Evolutionary conservation across 352 stramenopile genomes (phyloP), one percentile per base, ranked within the genome.

Genomic region (Pythium monospermum): DNA sequence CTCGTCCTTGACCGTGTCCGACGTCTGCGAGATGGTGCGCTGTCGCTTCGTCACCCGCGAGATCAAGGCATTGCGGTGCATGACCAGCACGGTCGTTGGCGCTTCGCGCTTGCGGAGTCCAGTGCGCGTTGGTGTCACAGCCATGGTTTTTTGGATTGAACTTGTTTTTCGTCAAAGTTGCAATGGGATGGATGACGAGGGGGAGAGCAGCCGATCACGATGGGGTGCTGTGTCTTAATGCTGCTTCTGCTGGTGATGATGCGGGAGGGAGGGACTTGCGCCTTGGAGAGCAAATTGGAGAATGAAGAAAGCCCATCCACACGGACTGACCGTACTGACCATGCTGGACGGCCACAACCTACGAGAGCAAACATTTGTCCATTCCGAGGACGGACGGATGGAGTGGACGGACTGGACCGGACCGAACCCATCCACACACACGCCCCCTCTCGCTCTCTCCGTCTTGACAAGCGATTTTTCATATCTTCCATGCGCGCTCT

Each of bases 61-160:
- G 55, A 63, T 63, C 37, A 63, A 46, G 18, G 55, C 55, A 28
- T 56, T 46, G 48, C 55, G 55, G 6, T 57, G 55, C 47, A 30
- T 25, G 5, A 50, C 26, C 23, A 63, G 36, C 35, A 31, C 28
- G n/a, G 37, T 27, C 35, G 54, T 45, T 27, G 55, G 48, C 11
- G 49, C 25, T 33, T 63, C 47, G n/a, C 55, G 55, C 55, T 63
- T 63, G 28, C 55, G 55, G 27, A 63, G 48, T n/a, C 33, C 39
- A 46, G 55, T 63, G 35, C 37, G 49, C 18, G 41, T 57, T 22
- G 31, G 25, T 12, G 25, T 30, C 31, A 39, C 18, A 19, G 5
- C n/a, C 19, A 39, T 32, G 1, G 23, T 37, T 15, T 22, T n/a
- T 23, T n/a, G 15, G 36, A 10, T 11, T 30, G 38, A 44, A 36